A percentile compares a stretch with the other conserved stretches of the same genome.
These are phyloP conservation scores for Cunninghamia lanceolata DNA, from an alignment of 75 land plant species.

Conservation along the genomic window DNA sequence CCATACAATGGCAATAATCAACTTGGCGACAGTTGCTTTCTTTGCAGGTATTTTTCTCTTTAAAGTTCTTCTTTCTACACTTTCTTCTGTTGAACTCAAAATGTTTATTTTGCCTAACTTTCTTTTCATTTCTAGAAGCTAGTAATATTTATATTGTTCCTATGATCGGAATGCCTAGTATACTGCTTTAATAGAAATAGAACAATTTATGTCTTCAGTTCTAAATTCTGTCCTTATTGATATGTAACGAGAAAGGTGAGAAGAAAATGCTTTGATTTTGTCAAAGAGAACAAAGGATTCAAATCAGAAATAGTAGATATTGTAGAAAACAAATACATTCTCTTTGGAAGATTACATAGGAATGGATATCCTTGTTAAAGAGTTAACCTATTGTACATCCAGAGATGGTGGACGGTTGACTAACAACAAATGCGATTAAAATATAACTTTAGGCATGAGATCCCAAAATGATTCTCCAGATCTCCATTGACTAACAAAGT, in stretches of 20 bases:
- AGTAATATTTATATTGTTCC: neutral
- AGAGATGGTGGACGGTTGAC: neutral
- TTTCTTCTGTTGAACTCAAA: neutral
- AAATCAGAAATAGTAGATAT: neutral
- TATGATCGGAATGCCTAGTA: neutral
- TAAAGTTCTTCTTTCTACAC: neutral
- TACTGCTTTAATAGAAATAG: neutral
- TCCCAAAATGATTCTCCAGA: neutral
- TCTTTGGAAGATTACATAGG: neutral
- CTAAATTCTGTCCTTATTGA: neutral
- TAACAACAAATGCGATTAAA: neutral
- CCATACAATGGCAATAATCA: conserved; percentile 73
- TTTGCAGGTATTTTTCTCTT: conserved; percentile 72
- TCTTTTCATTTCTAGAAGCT: neutral
- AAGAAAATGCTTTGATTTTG: neutral
- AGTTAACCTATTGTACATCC: neutral
- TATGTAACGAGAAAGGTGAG: neutral
- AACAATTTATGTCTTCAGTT: neutral
- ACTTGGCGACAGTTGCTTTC: conserved; percentile 71
- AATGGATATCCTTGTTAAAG: neutral
- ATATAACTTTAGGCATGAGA: neutral
- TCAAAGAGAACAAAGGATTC: neutral
- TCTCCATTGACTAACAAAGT: neutral
- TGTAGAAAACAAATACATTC: neutral
- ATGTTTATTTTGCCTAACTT: neutral